Base-by-base conservation (phyloP, 345 rosid species). In the Arabis hirsuta region DNA sequence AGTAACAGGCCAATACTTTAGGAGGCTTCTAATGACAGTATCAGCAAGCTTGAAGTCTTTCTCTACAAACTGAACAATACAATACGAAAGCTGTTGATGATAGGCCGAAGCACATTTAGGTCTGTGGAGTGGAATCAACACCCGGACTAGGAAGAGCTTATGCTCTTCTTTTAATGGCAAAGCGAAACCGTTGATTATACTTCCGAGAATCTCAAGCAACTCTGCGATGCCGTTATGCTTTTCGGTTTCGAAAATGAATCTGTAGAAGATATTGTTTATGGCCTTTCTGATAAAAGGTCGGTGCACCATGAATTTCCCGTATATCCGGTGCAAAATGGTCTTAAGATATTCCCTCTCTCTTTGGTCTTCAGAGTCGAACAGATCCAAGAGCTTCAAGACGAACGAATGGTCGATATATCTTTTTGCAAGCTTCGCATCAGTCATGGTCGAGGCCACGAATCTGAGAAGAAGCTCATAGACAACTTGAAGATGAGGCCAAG, bases 161-260 rank as follows among this genome's bases (percentile, higher is more conserved):
- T 89, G 96, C 74, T 89, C 96, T 83, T 89, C 92, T 85, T 89
- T 89, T 66, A 89, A 81, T 12, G 96, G 96, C 80, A 89, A 79
- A 65, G 96, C 90, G 56, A 89, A 89, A 41, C 96, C 96, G 41
- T 89, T 87, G 57, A 87, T 87, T 72, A 89, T 84, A 76, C 96
- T 89, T 39, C 92, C 96, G 19, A 89, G 82, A 29, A 89, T 87
- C 86, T 89, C 96, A 51, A 89, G 89, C 80, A 89, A 67, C 73
- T 89, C 96, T 1, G 90, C 90, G 14, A 83, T 82, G 16, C 96
- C 92, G 45, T 86, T 87, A 55, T 86, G 89, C 75, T 79, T 87
- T 72, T 87, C 89, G 0, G 92, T 86, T 73, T 87, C 96, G 32
- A 79, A 87, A 51, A 89, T 83, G 69, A 89, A 89, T n/a, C 74